A percentile compares a stretch with the other conserved stretches of the same genome.
These are phyloP conservation scores for Pugionium cornutum DNA, from an alignment of 345 rosid genomes.

Conservation along the genomic window DNA sequence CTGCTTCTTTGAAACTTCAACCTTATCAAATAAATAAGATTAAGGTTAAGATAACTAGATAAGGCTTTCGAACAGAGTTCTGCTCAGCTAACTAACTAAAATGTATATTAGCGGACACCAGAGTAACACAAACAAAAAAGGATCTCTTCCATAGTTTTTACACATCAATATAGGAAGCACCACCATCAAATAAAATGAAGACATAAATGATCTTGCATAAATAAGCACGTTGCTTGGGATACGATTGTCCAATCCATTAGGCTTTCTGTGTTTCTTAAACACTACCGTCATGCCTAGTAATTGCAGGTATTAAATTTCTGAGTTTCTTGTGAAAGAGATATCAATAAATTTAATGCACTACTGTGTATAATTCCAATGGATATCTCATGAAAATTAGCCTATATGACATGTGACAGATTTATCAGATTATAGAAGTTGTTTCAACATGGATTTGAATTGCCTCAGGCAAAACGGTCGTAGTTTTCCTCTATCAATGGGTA, in stretches of 20 bases:
- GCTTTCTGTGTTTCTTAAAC: constrained; percentile 12
- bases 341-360: neutral
- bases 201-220: neutral
- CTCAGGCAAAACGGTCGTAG: neutral
- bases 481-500: constrained; percentile 3
- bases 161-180: neutral
- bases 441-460: constrained; percentile 2
- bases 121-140: constrained; percentile 3
- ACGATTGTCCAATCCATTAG: neutral
- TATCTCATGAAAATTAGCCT: constrained; percentile 1
- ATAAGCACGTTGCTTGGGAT: neutral
- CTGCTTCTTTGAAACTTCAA: constrained; percentile 58
- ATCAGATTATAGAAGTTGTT: neutral
- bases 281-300: constrained; percentile 5
- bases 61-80: constrained; percentile 19
- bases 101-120: constrained; percentile 3
- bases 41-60: constrained; percentile 11
- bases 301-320: neutral
- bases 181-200: constrained; percentile 9
- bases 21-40: constrained; percentile 47
- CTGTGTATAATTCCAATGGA: neutral
- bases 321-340: neutral
- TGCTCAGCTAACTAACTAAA: neutral
- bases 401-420: neutral
- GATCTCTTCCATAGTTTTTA: neutral